Evolutionary conservation across 768 basidiomycete genomes (phyloP), one percentile per base, ranked within the genome.

Genomic region (Mycena vulgaris): DNA sequence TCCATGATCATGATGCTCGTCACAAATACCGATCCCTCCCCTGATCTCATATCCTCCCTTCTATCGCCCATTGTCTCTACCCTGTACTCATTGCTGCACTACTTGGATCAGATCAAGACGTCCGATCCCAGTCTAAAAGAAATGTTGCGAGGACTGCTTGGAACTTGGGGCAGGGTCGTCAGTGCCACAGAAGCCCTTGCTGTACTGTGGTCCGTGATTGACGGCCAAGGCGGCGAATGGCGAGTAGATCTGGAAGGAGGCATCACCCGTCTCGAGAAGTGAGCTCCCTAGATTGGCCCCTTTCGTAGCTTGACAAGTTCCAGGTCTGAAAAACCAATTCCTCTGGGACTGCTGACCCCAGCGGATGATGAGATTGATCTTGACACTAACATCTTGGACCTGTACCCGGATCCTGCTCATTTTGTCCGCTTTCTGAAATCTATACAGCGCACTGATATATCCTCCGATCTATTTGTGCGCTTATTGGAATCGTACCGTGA

Each of bases 1-100:
- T 80, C 82, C 8, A 84, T 80, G 6, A 78, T 95, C 23, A 82
- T 86, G 58, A 82, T 83, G 0, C 81, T 97, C 30, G 80, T 94
- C 3, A 86, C 90, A 7, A 93, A 96, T 72, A 89, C 91, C 7
- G 94, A 97, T 71, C 95, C 95, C 7, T 92, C 93, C 5, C 93
- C 95, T 0, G 78, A 81, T 3, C 84, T 95, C 47, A 86, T 95
- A 45, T 85, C 89, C 0, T 78, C 83, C 23, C 75, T 95, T 9
- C 77, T 96, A 11, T 90, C 92, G 1, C 93, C 94, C 0, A 88
- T 97, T 37, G 72, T 93, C 0, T 81, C 91, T 0, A 79, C 88
- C 0, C 79, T 97, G 9, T 95, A 95, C 78, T 84, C 89, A 2
- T 81, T 96, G 2, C 80, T 87, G 5, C 85, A 83, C 66, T 82